These are phyloP conservation scores for Leccinum subgranulosum DNA, from an alignment of 768 basidiomycete genomes.

Conservation along the genomic window DNA sequence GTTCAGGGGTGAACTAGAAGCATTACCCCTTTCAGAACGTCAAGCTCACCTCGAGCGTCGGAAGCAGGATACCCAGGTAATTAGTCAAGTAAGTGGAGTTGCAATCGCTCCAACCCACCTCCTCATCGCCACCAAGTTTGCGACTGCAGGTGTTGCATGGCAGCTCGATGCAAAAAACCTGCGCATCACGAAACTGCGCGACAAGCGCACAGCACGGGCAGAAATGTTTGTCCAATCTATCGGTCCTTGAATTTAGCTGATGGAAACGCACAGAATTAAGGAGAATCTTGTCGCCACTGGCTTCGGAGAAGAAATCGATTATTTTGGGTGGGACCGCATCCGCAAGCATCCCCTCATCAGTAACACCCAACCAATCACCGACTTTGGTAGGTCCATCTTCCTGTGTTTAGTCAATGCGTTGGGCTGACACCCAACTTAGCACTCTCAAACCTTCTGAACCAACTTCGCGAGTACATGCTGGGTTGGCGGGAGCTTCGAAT, in stretches of 20 bases:
- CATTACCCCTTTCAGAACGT: conserved; percentile 13
- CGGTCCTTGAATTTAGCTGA: conserved; percentile 4
- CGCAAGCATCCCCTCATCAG: conserved; percentile 29
- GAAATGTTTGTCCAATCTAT: conserved; percentile 20
- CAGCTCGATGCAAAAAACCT: conserved; percentile 16
- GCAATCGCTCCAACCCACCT: not conserved
- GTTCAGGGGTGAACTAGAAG: conserved; percentile 13
- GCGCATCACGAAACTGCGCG: conserved; percentile 19
- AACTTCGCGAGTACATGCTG: conserved; percentile 26
- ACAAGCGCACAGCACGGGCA: conserved; percentile 25
- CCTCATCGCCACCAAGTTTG: conserved; percentile 25
- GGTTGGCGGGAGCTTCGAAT: conserved; percentile 30
- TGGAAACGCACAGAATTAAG: conserved; percentile 14
- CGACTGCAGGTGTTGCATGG: conserved; percentile 25
- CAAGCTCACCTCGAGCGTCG: conserved; percentile 18
- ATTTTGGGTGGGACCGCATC: conserved; percentile 32
- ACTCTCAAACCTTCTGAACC: conserved; percentile 12
- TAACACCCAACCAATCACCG: conserved; percentile 21
- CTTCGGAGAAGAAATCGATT: conserved; percentile 26
- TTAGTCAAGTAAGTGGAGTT: conserved; percentile 11
- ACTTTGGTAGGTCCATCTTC: conserved; percentile 13
- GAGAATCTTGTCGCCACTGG: conserved; percentile 15
- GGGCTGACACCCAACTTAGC: conserved; percentile 17
- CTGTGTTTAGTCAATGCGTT: not conserved
- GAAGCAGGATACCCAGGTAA: conserved; percentile 6